These are phyloP conservation scores for Adansonia grandidieri DNA, from an alignment of 441 rosid species.

Conservation along the genomic window DNA sequence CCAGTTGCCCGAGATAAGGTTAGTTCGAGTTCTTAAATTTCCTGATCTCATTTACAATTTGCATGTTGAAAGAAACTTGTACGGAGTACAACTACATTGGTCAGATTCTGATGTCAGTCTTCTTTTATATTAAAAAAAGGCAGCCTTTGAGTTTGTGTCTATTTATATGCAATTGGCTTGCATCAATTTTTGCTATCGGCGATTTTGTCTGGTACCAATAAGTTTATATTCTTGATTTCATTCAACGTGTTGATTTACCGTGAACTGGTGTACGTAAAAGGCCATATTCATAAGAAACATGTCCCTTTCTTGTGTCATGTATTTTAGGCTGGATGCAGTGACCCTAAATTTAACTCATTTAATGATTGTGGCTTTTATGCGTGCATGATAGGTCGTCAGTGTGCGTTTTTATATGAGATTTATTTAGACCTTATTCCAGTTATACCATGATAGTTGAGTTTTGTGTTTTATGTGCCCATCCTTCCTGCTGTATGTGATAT, in stretches of 20 bases:
- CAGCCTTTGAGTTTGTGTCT: neutral
- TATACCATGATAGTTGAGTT: neutral
- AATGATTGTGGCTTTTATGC: conserved; percentile 1
- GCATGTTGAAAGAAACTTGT: conserved; percentile 4
- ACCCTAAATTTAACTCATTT: conserved; percentile 12
- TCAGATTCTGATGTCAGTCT: neutral
- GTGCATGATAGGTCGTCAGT: neutral
- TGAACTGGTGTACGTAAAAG: neutral
- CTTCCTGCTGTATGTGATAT: neutral
- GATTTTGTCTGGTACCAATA: neutral
- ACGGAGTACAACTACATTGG: neutral
- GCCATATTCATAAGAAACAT: neutral
- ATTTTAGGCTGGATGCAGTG: neutral
- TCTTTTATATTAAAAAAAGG: conserved; percentile 1
- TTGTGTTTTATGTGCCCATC: neutral
- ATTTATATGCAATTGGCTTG: conserved; percentile 5
- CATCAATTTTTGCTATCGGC: neutral
- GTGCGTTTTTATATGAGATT: neutral
- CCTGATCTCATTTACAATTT: neutral
- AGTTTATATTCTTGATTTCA: conserved; percentile 15
- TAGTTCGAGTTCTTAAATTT: conserved; percentile 32
- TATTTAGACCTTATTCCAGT: neutral
- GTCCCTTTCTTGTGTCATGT: neutral
- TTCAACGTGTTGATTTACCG: neutral
- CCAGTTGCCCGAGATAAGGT: conserved; percentile 96